Evolutionary conservation across 768 basidiomycete genomes (phyloP).

Genomic region (Amanita phalloides): DNA sequence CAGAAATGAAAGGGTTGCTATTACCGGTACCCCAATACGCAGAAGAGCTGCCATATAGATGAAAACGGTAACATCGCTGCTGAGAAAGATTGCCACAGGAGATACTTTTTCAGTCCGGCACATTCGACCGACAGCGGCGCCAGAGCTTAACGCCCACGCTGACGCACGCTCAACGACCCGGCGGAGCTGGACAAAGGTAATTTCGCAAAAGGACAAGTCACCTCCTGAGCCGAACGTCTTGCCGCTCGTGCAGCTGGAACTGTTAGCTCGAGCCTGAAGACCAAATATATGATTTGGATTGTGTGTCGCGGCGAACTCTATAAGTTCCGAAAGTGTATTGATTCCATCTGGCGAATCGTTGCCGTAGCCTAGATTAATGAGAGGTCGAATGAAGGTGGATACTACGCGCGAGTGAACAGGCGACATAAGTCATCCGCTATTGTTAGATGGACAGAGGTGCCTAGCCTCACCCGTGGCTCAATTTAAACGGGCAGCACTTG

Average conservation of each 20-base stretch:
- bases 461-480: background rate
- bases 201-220: constrained; percentile 15
- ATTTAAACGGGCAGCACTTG: background rate
- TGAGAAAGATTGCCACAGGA: constrained; percentile 25
- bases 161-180: constrained; percentile 21
- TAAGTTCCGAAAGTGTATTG: constrained; percentile 24
- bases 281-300: constrained; percentile 26
- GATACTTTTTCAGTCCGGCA: constrained; percentile 13
- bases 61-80: constrained; percentile 26
- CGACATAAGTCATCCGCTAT: background rate
- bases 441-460: background rate
- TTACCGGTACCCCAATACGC: constrained; percentile 25
- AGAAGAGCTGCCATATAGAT: constrained; percentile 26
- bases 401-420: background rate
- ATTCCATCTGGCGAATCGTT: constrained; percentile 17
- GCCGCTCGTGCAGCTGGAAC: background rate
- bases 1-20: background rate
- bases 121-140: constrained; percentile 17
- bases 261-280: constrained; percentile 16
- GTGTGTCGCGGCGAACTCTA: constrained; percentile 22
- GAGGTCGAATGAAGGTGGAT: constrained; percentile 22
- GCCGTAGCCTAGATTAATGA: constrained; percentile 22
- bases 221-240: background rate
- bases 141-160: constrained; percentile 20
- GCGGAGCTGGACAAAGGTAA: constrained; percentile 24